Base-by-base conservation (phyloP, 1,139 yeast genomes). In the Blastobotrys malaysiensis region DNA sequence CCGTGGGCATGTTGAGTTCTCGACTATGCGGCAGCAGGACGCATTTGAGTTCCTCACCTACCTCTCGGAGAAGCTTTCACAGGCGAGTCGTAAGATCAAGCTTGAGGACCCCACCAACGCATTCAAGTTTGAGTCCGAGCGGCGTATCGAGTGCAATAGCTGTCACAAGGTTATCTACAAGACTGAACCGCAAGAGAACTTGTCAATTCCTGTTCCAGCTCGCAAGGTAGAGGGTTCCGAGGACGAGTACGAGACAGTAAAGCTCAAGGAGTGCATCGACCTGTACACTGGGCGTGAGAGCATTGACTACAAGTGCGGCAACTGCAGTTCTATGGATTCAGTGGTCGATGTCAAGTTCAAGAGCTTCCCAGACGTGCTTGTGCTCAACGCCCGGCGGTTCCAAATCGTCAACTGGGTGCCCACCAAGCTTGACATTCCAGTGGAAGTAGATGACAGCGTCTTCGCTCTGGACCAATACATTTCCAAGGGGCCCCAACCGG, bases 351-450 rank as follows among this genome's bases (percentile, higher is more conserved):
- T 63, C 20, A 77, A 77, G 3, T 82, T 93, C 63, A 76, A 75
- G 55, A 74, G 88, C 0, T 85, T 74, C 62, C 99, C 99, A 0
- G 75, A 82, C 20, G 77, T 80, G n/a, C 74, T 93, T 39, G 78
- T 87, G 2, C 74, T 88, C 1, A 86, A 85, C 61, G 88, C 88
- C 1, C 86, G 88, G 58, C 77, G 99, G 64, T 89, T 93, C 56
- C 82, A 85, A 58, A 73, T 93, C 52, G 86, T 86, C 52, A 88
- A 90, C 66, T 93, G 98, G 98, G 87, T 84, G 1, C 98, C 99
- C 0, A 76, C 82, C 0, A 93, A 93, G 68, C 77, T 88, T 0
- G 86, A 84, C 59, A 88, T 85, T 5, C 95, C 95, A 2, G 76
- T 88, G 11, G 71, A 73, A 1, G 74, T 86, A 1, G 85, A 90